Base-by-base conservation (phyloP, 176 grass and related monocot genomes). In the maize (Zea mays) region DNA sequence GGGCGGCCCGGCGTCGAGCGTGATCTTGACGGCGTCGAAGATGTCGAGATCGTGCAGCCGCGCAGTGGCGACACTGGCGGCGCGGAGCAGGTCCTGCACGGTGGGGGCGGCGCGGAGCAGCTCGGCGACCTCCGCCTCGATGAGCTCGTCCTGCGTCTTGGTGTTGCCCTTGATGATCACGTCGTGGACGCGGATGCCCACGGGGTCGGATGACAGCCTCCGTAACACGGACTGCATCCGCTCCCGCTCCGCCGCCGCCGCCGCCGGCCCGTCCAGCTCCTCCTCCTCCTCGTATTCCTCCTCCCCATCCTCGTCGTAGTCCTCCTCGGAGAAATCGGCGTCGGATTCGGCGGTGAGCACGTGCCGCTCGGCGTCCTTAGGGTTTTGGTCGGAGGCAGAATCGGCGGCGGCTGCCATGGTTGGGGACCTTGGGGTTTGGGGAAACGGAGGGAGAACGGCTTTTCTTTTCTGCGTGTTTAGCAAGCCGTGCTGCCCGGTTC, bases 11-110 rank as follows among this genome's bases (percentile, higher is more conserved):
- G 96, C 84, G 40, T 99, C 96, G 48, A 99, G 92, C 5, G 91
- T 94, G 83, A 99, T 95, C 16, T 83, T 86, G 62, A 95, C 90
- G 59, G 96, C 72, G 43, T 99, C 92, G 85, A 99, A 99, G 11
- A 99, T 66, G 5, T 99, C 89, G 15, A 99, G 90, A 17, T 13
- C 81, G 41, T 68, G 84, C 46, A 95, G 72, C 46, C 96, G 88
- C 21, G 87, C 72, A 72, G 82, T 90, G 46, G 92, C 90, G 57
- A 85, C 54, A 60, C 78, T 74, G 12, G 96, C 92, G 10, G 90
- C 92, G 16, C 67, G 74, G 59, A 99, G 75, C 68, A 99, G 85
- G 47, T 92, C 96, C 82, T 90, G 92, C 83, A 99, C 81, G 35
- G 92, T 92, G 65, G 76, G 43, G 12, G 87, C 85, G 33, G 63